Conservation (phyloP, 306 rosid species). For the Spatholobus suberectus region DNA sequence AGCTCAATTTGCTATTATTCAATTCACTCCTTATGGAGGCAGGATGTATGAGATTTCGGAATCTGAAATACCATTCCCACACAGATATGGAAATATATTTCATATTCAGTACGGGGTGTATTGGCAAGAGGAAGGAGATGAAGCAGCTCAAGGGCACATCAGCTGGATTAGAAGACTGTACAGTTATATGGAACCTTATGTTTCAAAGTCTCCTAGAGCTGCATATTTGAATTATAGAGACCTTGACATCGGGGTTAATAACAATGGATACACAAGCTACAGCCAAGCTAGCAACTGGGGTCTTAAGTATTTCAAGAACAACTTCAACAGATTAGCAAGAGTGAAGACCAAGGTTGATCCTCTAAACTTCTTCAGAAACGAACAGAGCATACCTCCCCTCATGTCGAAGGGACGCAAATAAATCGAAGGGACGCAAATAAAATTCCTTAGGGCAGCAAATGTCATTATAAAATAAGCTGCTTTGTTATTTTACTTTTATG, state of each 20-base stretch:
- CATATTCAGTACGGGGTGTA: neutral
- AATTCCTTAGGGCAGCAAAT: neutral
- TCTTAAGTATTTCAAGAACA: constrained; percentile 40
- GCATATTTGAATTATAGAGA: constrained; percentile 43
- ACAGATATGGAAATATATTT: constrained; percentile 33
- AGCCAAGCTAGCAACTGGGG: constrained; percentile 41
- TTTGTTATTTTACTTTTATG: neutral
- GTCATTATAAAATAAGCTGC: neutral
- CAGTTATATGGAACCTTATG: constrained; percentile 30
- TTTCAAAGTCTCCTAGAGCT: constrained; percentile 39
- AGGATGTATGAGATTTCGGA: constrained; percentile 48
- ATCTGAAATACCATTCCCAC: constrained; percentile 41
- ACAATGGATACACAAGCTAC: constrained; percentile 39
- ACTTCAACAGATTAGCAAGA: constrained; percentile 28
- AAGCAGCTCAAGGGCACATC: constrained; percentile 12
- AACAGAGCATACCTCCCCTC: constrained; percentile 42
- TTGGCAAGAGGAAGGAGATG: constrained; percentile 39
- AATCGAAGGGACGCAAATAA: neutral
- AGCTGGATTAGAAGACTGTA: constrained; percentile 37
- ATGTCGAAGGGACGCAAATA: neutral
- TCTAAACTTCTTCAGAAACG: constrained; percentile 38
- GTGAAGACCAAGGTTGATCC: constrained; percentile 45
- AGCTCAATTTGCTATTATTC: neutral
- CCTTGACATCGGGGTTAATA: constrained; percentile 41
- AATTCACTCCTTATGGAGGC: constrained; percentile 45